Base-by-base conservation (phyloP, 352 stramenopile genomes). In the Phytophthora constricta region DNA sequence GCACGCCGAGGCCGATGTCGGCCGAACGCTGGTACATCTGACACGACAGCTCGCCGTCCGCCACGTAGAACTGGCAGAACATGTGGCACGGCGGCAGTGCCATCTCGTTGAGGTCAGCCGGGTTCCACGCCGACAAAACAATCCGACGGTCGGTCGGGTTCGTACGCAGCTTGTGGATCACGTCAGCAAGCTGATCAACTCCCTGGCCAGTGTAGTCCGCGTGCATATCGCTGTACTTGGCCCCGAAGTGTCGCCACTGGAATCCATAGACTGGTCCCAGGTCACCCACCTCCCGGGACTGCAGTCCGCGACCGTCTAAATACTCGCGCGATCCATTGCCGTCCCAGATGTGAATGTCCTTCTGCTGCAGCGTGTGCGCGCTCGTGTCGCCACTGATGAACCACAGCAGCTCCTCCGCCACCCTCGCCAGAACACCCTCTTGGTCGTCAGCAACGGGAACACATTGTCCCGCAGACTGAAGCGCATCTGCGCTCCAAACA, bases 271-370 rank as follows among this genome's bases (percentile, higher is more conserved):
- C 93, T 2, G 93, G 93, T 13, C 95, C 98, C 5, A 99, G 81
- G 74, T 99, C 98, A 7, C 97, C 98, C 26, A 97, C 93, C 74
- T 99, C 96, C 19, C 97, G 91, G 55, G 99, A 79, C 4, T 79
- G 76, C 13, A 99, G 77, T 11, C 98, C 98, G 26, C 96, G 82
- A 53, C 83, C 93, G 68, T 98, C 91, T 11, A 98, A 70, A 66
- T 96, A 99, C 65, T 99, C 97, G 7, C 96, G 87, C 2, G 94
- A 99, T 31, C 95, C 97, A 81, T 99, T 99, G 37, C 98, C 97
- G 77, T 99, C 98, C 98, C 98, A 99, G 68, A 99, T 99, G 70
- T 99, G 97, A 74, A 99, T 98, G 62, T 98, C 84, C 80, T 99
- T 99, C 58, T 98, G 92, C 73, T 96, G 82, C 5, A 99, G 78